Base-by-base conservation (phyloP, 2,329 filamentous ascomycete species). In the Fusarium buharicum region DNA sequence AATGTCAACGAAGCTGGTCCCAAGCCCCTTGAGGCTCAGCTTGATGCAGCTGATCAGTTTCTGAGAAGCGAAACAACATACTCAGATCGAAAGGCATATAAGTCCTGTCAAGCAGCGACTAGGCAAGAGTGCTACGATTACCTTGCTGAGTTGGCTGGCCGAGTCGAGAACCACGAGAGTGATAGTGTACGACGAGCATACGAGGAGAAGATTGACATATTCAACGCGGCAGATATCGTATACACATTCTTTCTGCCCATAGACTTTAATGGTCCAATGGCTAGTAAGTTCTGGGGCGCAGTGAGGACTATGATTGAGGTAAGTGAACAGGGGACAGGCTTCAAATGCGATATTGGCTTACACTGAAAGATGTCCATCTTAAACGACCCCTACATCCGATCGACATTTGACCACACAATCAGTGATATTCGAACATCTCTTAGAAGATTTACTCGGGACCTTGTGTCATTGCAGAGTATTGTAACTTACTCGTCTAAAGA, bases 271-370 rank as follows among this genome's bases (percentile, higher is more conserved):
- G 75, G 74, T 0, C 74, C 78, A 1, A 81, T 78, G 4, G 71
- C 72, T 1, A 55, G 59, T 6, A 81, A 79, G 50, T 82, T 75
- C 49, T 82, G 79, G 80, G 80, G 78, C 2, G 76, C 79, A n/a
- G 34, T 79, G 0, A 68, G 68, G 51, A 55, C 48, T 3, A 20
- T 76, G 6, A 55, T 77, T 5, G 38, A 52, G 31, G 76, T 77
- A 64, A 64, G 70, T 51, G 11, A 2, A 10, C 4, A 11, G n/a
- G 13, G n/a, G 12, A 3, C n/a, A 18, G 22, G 16, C 44, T 6
- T 10, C 31, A 16, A 22, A 33, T 34, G 17, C n/a, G 5, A 17
- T 17, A 27, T 31, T 45, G 18, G 24, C 65, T 66, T 13, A 68
- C 24, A 34, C 14, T 20, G 7, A 44, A 56, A 69, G 66, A 13